Conservation (phyloP, 176 grass and related monocot genomes). For the Zea mays region Zm-B73-REFERENCE-NAM-5.0 NC_050097.1:23169001-23169500, state of each 20-base stretch:
- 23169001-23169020: not conserved
- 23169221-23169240: slow-evolving; percentile 30
- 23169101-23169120: slow-evolving; percentile 15
- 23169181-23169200: not conserved
- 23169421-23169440: too few relatives aligned
- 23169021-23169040: slow-evolving; percentile 17
- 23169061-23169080: not conserved
- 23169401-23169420: too few relatives aligned
- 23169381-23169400: not conserved
- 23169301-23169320: slow-evolving; percentile 33
- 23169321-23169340: not conserved
- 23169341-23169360: not conserved
- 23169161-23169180: not conserved
- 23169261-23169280: slow-evolving; percentile 2
- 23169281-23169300: slow-evolving; percentile 43
- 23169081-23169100: not conserved
- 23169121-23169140: slow-evolving; percentile 21
- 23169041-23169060: not conserved
- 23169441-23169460: not conserved
- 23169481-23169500: not conserved
- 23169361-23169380: not conserved
- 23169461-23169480: not conserved
- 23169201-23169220: slow-evolving; percentile 48
- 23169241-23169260: not conserved
- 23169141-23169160: not conserved